Percentiles rank a stretch among this genome's conserved stretches.
Conservation (phyloP, 305 asterid genomes). For the Fraxinus latifolia region DNA sequence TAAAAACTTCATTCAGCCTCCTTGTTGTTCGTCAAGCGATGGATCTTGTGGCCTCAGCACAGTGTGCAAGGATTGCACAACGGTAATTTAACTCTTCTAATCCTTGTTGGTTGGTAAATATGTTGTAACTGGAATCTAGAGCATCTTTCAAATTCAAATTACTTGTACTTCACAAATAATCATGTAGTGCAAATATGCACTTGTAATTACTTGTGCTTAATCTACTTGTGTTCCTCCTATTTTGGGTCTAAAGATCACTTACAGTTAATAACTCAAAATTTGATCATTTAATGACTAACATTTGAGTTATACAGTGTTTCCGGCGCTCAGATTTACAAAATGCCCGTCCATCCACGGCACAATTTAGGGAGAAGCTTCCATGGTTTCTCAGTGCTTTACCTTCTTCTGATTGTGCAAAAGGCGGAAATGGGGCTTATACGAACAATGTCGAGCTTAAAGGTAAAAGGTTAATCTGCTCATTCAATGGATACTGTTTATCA, state of each 20-base stretch:
- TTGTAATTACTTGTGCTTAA: not conserved
- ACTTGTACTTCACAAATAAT: not conserved
- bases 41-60: slow-evolving; percentile 65
- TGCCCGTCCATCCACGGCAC: slow-evolving; percentile 76
- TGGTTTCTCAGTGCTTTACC: slow-evolving; percentile 95
- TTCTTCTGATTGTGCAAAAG: slow-evolving; percentile 93
- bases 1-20: slow-evolving; percentile 56
- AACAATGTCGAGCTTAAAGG: slow-evolving; percentile 78
- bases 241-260: not conserved
- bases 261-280: slow-evolving; percentile 26
- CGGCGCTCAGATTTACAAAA: slow-evolving; percentile 77
- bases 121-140: not conserved
- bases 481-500: not conserved
- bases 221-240: not conserved
- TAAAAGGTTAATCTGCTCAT: slow-evolving; percentile 16
- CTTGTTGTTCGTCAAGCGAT: slow-evolving; percentile 67
- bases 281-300: slow-evolving; percentile 10
- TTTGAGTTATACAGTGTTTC: slow-evolving; percentile 60
- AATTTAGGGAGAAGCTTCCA: slow-evolving; percentile 74
- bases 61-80: slow-evolving; percentile 80
- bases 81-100: slow-evolving; percentile 47
- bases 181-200: not conserved
- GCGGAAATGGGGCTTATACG: slow-evolving; percentile 90
- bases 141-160: not conserved
- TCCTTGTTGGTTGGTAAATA: not conserved